Conservation (phyloP, 2,329 filamentous ascomycete species). For the Anthostomella pinea region DNA sequence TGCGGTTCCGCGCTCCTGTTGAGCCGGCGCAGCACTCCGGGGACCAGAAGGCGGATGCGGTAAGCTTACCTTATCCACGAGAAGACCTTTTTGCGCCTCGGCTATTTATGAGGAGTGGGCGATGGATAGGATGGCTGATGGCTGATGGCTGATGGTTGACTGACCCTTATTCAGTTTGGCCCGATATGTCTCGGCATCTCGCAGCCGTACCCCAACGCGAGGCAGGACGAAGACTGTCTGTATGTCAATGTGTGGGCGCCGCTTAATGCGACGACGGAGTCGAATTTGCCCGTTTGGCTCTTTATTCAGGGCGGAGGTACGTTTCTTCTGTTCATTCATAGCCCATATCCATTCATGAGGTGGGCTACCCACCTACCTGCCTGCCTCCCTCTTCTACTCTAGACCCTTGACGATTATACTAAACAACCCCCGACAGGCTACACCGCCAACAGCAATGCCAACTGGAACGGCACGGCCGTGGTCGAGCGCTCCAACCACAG, state of each 20-base stretch:
- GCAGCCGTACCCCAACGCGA: conserved; percentile 27
- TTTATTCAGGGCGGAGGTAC: conserved; percentile 43
- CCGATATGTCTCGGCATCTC: conserved; percentile 43
- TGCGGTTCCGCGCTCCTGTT: conserved; percentile 50
- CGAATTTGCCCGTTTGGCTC: conserved; percentile 52
- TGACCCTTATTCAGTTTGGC: too few relatives aligned
- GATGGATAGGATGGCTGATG: too few relatives aligned
- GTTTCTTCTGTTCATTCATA: neutral
- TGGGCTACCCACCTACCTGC: neutral
- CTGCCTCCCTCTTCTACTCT: neutral
- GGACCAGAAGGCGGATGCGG: conserved; percentile 36
- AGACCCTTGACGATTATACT: neutral
- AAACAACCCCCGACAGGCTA: conserved; percentile 38
- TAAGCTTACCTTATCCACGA: too few relatives aligned
- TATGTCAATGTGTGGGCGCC: conserved; percentile 46
- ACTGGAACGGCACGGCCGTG: conserved; percentile 49
- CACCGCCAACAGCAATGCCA: conserved; percentile 44
- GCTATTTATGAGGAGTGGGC: too few relatives aligned
- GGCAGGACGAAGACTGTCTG: conserved; percentile 41
- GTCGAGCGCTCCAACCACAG: conserved; percentile 42
- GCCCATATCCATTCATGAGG: too few relatives aligned
- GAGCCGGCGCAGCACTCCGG: conserved; percentile 35
- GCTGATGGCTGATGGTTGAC: too few relatives aligned
- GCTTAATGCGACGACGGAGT: conserved; percentile 34
- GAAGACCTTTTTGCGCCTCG: too few relatives aligned